Base-by-base conservation (phyloP, 2,329 filamentous ascomycete genomes). In the Colletotrichum aenigma region DNA sequence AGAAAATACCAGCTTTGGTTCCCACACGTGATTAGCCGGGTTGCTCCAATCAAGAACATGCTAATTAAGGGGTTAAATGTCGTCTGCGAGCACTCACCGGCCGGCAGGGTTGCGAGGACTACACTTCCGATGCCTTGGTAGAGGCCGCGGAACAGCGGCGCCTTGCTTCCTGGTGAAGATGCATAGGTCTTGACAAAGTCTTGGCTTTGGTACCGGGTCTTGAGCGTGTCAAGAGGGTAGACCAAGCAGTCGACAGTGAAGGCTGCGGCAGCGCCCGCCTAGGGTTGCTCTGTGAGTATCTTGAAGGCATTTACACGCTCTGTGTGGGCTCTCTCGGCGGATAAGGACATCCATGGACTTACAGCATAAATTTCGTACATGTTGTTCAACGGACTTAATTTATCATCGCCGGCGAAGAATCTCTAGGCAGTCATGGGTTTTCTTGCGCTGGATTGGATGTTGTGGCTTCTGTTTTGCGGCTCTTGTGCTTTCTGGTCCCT, bases 91-190 rank as follows among this genome's bases (percentile, higher is more conserved):
- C 1, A 13, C 85, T 76, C 83, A 95, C 94, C 95, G 71, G 94
- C 94, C n/a, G 96, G 96, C n/a, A 98, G 87, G 0, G 96, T 98
- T 13, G 95, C 94, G 34, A 98, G 85, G 12, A 98, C 92, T 26
- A 97, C 94, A 80, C 94, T 96, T 71, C 95, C 95, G 24, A 98
- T 89, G 24, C 96, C 96, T 83, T 98, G 96, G 80, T 98, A 98
- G 8, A 98, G 85, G 0, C 96, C 96, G 15, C 91, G 89, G 78
- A 95, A 92, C 71, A 93, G 87, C 24, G 89, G 83, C 70, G 88
- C 87, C 74, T 87, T 87, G 36, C 91, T 84, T 2, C 87, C 87
- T 16, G 89, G 89, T 26, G 90, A 89, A 2, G 90, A 89, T 0
- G 88, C 88, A 85, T 93, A 96, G 1, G 93, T 88, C 66, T 89